Evolutionary conservation across 1,284 basidiomycete genomes (phyloP).

Genomic region (Vanrija humicola): DNA sequence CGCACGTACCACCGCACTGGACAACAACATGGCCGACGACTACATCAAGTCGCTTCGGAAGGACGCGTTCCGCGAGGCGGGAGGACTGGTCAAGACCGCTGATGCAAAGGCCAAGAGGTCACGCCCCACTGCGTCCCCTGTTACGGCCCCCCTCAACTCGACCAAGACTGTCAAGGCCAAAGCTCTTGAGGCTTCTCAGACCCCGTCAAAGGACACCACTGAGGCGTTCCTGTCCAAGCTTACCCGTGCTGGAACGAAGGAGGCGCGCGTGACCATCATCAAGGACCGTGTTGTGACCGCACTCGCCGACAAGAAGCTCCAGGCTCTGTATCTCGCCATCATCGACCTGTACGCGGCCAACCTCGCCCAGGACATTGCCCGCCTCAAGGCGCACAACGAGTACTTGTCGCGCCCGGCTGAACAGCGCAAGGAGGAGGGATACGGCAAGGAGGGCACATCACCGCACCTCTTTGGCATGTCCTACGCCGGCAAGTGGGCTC

Average conservation of each 20-base stretch:
- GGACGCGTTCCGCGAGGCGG: no score
- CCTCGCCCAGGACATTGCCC: slow-evolving; percentile 53
- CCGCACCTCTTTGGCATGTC: slow-evolving; percentile 53
- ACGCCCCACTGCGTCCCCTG: no score
- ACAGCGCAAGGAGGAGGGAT: slow-evolving; percentile 21
- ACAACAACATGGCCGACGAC: neutral
- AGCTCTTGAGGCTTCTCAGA: neutral
- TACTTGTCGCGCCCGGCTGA: slow-evolving; percentile 26
- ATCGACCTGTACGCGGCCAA: slow-evolving; percentile 59
- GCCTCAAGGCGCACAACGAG: slow-evolving; percentile 37
- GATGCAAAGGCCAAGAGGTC: neutral
- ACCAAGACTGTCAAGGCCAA: neutral
- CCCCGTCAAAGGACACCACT: neutral
- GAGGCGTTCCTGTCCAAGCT: neutral
- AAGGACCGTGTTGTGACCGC: slow-evolving; percentile 48
- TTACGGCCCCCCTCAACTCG: no score
- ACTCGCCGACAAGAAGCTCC: slow-evolving; percentile 54
- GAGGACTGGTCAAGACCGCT: no score
- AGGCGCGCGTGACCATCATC: slow-evolving; percentile 36
- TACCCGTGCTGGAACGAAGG: slow-evolving; percentile 11
- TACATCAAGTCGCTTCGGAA: neutral
- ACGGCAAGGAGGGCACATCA: slow-evolving; percentile 16
- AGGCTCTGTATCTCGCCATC: slow-evolving; percentile 61
- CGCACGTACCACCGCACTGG: slow-evolving; percentile 7
- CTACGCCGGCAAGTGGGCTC: slow-evolving; percentile 66